A percentile compares a stretch with the other conserved stretches of the same genome.
Evolutionary conservation across 106 monocot species (phyloP).

Genomic region (Phalaenopsis equestris): DNA sequence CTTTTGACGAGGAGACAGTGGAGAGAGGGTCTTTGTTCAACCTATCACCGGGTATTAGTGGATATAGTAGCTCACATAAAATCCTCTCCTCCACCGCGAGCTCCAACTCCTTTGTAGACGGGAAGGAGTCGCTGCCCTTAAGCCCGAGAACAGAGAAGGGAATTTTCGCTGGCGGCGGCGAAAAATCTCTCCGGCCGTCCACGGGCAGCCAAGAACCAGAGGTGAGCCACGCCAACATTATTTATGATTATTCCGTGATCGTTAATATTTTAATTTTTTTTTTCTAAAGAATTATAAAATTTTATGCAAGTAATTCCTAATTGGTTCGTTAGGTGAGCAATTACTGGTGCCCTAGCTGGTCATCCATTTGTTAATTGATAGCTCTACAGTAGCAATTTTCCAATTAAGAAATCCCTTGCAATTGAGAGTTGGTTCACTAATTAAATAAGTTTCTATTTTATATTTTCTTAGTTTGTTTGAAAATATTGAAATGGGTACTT

Average conservation of each 20-base stretch:
- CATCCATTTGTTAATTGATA: background rate
- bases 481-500: too few species aligned
- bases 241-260: background rate
- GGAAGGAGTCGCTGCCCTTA: background rate
- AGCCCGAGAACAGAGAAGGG: background rate
- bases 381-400: background rate
- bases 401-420: background rate
- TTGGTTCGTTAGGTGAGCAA: background rate
- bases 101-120: background rate
- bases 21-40: conserved; percentile 9
- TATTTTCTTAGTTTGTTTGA: background rate
- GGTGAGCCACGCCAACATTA: background rate
- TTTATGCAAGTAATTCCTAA: background rate
- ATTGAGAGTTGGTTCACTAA: background rate
- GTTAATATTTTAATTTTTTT: background rate
- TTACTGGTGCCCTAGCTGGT: background rate
- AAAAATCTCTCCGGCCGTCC: background rate
- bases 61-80: background rate
- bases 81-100: too few species aligned
- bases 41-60: conserved; percentile 18
- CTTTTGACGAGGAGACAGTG: conserved; percentile 9
- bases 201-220: background rate
- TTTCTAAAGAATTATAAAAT: background rate
- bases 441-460: background rate
- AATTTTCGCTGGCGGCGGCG: background rate